These are phyloP conservation scores for Apiospora malaysiana DNA, from an alignment of 2,329 filamentous ascomycete genomes.

Conservation along the genomic window DNA sequence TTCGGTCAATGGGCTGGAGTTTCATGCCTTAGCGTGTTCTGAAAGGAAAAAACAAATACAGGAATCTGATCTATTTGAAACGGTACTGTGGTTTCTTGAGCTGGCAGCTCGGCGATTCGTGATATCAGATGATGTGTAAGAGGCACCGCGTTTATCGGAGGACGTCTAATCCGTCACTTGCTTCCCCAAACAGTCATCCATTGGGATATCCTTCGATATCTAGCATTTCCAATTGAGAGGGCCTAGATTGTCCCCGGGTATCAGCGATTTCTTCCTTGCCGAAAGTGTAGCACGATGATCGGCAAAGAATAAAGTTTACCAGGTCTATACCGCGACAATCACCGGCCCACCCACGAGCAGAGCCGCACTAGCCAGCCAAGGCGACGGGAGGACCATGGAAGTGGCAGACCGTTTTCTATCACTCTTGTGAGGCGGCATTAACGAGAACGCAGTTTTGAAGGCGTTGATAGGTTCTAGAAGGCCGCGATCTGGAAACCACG, in stretches of 20 bases:
- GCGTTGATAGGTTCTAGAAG: background rate
- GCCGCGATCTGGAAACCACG: background rate
- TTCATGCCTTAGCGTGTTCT: slow-evolving; percentile 8
- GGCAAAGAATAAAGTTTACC: background rate
- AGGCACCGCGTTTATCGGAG: background rate
- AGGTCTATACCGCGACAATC: background rate
- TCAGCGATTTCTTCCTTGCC: background rate
- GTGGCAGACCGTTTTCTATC: background rate
- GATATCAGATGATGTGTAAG: background rate
- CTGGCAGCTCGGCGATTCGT: background rate
- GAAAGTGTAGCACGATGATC: background rate
- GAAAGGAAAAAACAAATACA: background rate
- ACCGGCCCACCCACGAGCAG: background rate
- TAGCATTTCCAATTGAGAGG: background rate
- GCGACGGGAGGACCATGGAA: background rate
- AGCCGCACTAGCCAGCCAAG: background rate
- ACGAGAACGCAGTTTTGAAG: background rate
- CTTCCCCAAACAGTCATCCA: background rate
- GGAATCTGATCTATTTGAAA: background rate
- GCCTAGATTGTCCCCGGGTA: background rate
- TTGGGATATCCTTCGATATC: background rate
- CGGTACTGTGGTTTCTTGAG: background rate
- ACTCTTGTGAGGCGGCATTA: background rate
- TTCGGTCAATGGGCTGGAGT: background rate
- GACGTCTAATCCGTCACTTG: background rate